These are phyloP conservation scores for Candida tammaniensis DNA, from an alignment of 805 yeast genomes.

Conservation along the genomic window DNA sequence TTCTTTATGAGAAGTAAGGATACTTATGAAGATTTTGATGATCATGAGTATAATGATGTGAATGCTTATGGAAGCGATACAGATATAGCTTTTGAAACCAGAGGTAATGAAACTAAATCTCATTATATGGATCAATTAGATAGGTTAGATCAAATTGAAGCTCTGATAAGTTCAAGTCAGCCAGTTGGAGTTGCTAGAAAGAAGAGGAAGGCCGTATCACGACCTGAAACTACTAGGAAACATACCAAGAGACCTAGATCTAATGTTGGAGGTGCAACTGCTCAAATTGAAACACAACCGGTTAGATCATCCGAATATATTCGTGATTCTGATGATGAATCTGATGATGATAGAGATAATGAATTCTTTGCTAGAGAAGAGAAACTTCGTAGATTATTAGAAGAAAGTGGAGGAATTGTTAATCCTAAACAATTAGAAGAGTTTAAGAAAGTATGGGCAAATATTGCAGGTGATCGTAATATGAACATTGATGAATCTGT, in stretches of 20 bases:
- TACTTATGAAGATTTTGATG: constrained; percentile 24
- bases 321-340: constrained; percentile 59
- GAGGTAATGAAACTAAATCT: constrained; percentile 12
- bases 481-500: constrained; percentile 10
- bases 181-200: constrained; percentile 25
- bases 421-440: constrained; percentile 30
- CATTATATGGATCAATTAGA: constrained; percentile 22
- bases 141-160: constrained; percentile 39
- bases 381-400: constrained; percentile 39
- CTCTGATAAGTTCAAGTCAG: constrained; percentile 15
- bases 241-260: constrained; percentile 8
- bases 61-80: constrained; percentile 18
- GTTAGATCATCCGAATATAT: constrained; percentile 53
- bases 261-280: constrained; percentile 11
- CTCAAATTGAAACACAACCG: constrained; percentile 12
- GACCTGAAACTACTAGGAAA: constrained; percentile 2
- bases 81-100: constrained; percentile 31
- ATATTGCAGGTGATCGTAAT: constrained; percentile 7
- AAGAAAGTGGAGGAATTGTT: constrained; percentile 37
- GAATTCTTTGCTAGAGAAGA: constrained; percentile 58
- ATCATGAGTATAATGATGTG: constrained; percentile 21
- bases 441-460: constrained; percentile 30
- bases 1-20: constrained; percentile 28
- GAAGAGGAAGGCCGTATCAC: constrained; percentile 17
- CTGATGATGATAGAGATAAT: constrained; percentile 53